Evolutionary conservation across 2,329 filamentous ascomycete genomes (phyloP), one percentile per base, ranked within the genome.

Genomic region (Microdochium paspali): DNA sequence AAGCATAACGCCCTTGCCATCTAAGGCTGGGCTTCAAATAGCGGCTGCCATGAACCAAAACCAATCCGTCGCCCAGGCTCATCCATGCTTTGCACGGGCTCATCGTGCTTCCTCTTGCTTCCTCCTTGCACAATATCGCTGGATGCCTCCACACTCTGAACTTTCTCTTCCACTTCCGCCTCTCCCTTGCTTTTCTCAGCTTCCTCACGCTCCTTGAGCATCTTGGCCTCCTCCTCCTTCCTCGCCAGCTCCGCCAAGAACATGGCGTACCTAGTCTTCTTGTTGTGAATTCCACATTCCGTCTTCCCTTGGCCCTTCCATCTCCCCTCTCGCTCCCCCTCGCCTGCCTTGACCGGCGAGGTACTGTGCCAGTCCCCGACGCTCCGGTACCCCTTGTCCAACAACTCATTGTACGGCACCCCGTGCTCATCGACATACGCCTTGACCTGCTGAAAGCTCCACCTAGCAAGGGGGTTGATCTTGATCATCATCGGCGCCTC

Each of bases 401-500:
- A 70, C 43, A 88, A 70, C 53, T 76, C 76, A 59, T 88, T 88
- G 70, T 85, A 87, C 1, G 84, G 84, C 6, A 88, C 82, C 49
- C 83, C 66, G 64, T 87, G 73, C 49, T 77, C 75, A 53, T 78
- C 73, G 62, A 86, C 73, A 63, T 88, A 88, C 30, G 77, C 71
- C 62, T 85, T 77, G 39, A 88, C 84, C 58, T 87, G 79, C 48
- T 77, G 70, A 64, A 87, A 87, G n/a, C 72, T 72, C 84, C 84
- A 88, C 66, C 84, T 85, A 58, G 83, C 84, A 47, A 88, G 69
- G 9, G 84, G 84, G 64, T 88, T 88, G 70, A 88, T 74, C 69
- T 87, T 88, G 68, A 87, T 79, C 60, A 56, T 85, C 82, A 24
- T 40, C 32, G 9, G 15, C 32, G 9, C 7, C 32, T 40, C 7